Evolutionary conservation across 805 yeast genomes (phyloP), one percentile per base, ranked within the genome.

Genomic region (Kuraishia ogatae): DNA sequence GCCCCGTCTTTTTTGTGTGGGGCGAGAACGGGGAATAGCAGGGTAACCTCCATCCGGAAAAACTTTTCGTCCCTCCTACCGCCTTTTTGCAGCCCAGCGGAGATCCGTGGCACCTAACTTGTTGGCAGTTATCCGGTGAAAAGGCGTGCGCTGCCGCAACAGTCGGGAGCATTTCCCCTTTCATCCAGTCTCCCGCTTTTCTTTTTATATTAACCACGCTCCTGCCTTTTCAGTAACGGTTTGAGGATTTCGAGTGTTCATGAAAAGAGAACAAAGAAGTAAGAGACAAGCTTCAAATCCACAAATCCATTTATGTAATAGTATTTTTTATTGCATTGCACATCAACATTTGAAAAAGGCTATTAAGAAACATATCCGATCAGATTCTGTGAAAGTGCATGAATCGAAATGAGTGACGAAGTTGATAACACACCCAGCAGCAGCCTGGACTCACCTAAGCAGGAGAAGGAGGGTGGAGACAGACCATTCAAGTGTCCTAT

Each of bases 401-500:
- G 43, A 35, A 13, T 11, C 43, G 43, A 35, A 35, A 35, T 35
- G 43, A 35, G 43, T 35, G 43, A 35, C 43, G 43, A 35, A 17
- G 43, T 3, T 35, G 43, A 35, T 3, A 35, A 10, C n/a, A 17
- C n/a, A 35, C 43, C 43, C 6, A 35, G 43, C 43, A 35, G 4
- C n/a, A 15, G n/a, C 17, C 17, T 35, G 43, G 43, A 35, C 43
- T 8, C 43, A 8, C 13, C 53, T 39, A 46, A 17, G 26, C 23
- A 39, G 47, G 48, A 20, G 29, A 20, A 39, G 20, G 20, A 20
- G 35, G 19, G 47, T 15, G 39, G 23, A 5, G 54, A 51, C 24
- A 64, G 96, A 59, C 97, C 97, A 2, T 91, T 87, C 75, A 83
- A 84, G 62, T 90, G 97, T 64, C 85, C 92, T 21, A 75, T 87